Conservation (phyloP, 176 grass and related monocot species). For the Hyparrhenia diplandra region DNA sequence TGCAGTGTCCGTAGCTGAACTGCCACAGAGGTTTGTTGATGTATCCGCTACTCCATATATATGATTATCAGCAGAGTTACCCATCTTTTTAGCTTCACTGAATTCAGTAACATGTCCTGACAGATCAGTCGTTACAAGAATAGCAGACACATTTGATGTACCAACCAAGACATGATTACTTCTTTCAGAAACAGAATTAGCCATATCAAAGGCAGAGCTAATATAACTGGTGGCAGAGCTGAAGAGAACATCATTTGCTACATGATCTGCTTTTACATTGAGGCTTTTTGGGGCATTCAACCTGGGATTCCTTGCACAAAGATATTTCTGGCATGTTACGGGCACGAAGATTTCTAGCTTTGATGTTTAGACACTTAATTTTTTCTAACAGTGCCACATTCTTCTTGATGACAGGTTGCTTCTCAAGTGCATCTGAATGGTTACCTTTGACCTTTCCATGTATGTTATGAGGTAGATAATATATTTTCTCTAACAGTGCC, state of each 20-base stretch:
- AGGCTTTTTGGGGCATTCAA: slow-evolving; percentile 5
- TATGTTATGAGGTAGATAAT: slow-evolving; percentile 46
- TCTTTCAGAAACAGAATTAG: slow-evolving; percentile 12
- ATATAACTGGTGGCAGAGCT: slow-evolving; percentile 16
- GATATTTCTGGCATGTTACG: slow-evolving; percentile 19
- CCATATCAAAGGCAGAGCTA: slow-evolving; percentile 12
- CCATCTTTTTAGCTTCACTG: slow-evolving; percentile 2
- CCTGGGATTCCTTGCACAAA: slow-evolving; percentile 35
- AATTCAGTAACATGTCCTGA: slow-evolving; percentile 32
- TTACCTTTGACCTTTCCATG: slow-evolving; percentile 28
- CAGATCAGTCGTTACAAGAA: slow-evolving; percentile 1
- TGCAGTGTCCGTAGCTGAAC: neutral
- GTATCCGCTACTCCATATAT: slow-evolving; percentile 15
- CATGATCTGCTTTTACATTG: slow-evolving; percentile 5
- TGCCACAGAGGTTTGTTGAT: neutral
- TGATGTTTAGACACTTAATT: slow-evolving; percentile 72
- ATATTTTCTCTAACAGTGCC: slow-evolving; percentile 69
- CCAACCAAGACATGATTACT: neutral
- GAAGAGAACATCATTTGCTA: slow-evolving; percentile 1
- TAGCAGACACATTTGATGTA: slow-evolving; percentile 14
- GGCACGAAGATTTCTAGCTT: slow-evolving; percentile 49
- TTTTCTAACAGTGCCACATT: slow-evolving; percentile 63
- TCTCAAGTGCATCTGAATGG: slow-evolving; percentile 20
- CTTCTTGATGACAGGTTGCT: slow-evolving; percentile 54
- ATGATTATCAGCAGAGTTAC: slow-evolving; percentile 24